A percentile compares a stretch with the other conserved stretches of the same genome.
Evolutionary conservation across 768 basidiomycete species (phyloP).

Genomic region (Lactarius tabidus): DNA sequence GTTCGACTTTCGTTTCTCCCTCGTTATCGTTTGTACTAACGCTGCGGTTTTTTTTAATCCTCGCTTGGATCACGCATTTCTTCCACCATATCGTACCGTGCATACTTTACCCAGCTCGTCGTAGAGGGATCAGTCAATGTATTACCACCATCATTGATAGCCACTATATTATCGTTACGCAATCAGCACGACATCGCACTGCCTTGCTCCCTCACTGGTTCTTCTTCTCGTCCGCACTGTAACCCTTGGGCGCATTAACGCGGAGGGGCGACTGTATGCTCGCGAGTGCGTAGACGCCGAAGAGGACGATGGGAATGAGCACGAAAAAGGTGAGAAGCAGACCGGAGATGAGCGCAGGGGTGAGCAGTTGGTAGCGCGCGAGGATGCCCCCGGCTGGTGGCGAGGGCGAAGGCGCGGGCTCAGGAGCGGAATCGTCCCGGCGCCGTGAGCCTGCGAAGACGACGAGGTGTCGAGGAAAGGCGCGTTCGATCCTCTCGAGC

Average conservation of each 20-base stretch:
- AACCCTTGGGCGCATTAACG: slow-evolving; percentile 61
- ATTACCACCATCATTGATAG: slow-evolving; percentile 22
- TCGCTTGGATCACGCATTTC: slow-evolving; percentile 18
- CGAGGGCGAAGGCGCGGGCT: slow-evolving; percentile 34
- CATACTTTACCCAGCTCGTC: slow-evolving; percentile 19
- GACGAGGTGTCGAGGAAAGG: slow-evolving; percentile 60
- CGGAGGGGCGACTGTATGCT: slow-evolving; percentile 70
- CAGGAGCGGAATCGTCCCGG: slow-evolving; percentile 34
- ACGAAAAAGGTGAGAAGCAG: slow-evolving; percentile 65
- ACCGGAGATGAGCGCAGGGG: slow-evolving; percentile 64
- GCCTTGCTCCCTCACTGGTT: slow-evolving; percentile 46
- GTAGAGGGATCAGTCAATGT: slow-evolving; percentile 21
- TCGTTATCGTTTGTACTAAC: not conserved
- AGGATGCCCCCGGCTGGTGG: slow-evolving; percentile 56
- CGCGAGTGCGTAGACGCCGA: slow-evolving; percentile 62
- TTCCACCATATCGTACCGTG: slow-evolving; percentile 14
- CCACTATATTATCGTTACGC: slow-evolving; percentile 21
- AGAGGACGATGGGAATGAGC: slow-evolving; percentile 58
- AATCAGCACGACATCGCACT: slow-evolving; percentile 2
- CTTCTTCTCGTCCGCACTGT: slow-evolving; percentile 69
- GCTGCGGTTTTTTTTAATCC: slow-evolving; percentile 14
- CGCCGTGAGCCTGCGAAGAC: slow-evolving; percentile 59
- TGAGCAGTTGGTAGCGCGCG: slow-evolving; percentile 70
- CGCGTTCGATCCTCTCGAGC: slow-evolving; percentile 44
- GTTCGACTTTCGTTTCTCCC: not conserved